Evolutionary conservation across 2,329 filamentous ascomycete species (phyloP), one percentile per base, ranked within the genome.

Genomic region (Seiridium cupressi): DNA sequence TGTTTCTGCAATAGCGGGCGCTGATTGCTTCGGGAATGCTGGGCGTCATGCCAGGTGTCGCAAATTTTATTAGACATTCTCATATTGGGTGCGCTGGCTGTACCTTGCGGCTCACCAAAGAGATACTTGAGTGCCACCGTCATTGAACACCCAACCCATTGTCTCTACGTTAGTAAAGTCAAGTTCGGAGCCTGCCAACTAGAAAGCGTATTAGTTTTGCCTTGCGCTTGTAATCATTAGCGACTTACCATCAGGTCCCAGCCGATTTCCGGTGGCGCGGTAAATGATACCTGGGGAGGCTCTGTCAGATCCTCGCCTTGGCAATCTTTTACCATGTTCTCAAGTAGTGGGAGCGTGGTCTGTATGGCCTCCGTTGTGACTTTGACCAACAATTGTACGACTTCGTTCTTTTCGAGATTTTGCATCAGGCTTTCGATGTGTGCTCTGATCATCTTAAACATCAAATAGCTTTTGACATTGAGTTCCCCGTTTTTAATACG

Each of bases 401-500:
- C 13, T 11, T 54, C 57, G 3, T 53, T 40, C 3, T 18, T 9
- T 1, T 26, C 5, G 0, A 36, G 3, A 4, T 46, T 36, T 35
- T 26, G 47, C 38, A 34, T 44, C 2, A 53, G 38, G 5, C n/a
- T 31, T 6, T 59, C 47, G 9, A 59, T 13, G 13, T 53, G 48
- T 1, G 48, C 48, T 3, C 8, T n/a, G 18, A 46, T 51, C 36
- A 59, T 49, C 10, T n/a, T 31, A 4, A 35, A 31, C 44, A 38
- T 32, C 32, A 59, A 18, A 26, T 59, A 44, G 4, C 57, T 48
- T 34, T 59, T 59, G 40, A 59, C 36, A 18, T 59, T 59, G 26
- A 38, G 44, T 26, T 59, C 57, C 1, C 57, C 57, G 0, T 73
- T 74, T 51, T 75, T 64, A n/a, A 85, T 72, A 7, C 70, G 72